Evolutionary conservation across 805 yeast species (phyloP).

Genomic region (Yarrowia osloensis): DNA sequence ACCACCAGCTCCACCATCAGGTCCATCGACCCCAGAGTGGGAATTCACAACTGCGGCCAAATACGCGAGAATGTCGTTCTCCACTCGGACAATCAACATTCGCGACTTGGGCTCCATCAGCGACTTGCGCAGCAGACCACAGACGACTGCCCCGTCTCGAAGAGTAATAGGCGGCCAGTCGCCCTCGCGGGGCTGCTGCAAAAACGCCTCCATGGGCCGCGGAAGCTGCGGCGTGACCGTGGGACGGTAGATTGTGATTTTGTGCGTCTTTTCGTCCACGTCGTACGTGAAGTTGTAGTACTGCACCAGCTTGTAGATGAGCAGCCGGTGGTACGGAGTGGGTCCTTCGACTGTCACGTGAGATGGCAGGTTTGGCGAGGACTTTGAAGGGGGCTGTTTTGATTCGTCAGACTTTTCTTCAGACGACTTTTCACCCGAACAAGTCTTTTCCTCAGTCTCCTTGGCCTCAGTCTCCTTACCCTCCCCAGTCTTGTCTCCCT

Average conservation of each 20-base stretch:
- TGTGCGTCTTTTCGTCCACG: conserved; percentile 26
- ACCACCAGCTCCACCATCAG: background rate
- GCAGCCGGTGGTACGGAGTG: conserved; percentile 19
- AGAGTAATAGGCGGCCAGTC: conserved; percentile 13
- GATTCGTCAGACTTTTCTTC: too few species aligned
- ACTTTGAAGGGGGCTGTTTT: background rate
- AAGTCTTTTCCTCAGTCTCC: too few species aligned
- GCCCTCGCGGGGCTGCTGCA: conserved; percentile 11
- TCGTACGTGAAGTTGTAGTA: conserved; percentile 28
- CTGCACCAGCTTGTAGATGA: conserved; percentile 30
- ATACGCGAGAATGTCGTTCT: conserved; percentile 16
- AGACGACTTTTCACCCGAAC: background rate
- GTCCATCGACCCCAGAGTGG: too few species aligned
- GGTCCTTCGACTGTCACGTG: conserved; percentile 19
- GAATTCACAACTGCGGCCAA: background rate
- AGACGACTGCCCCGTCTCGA: conserved; percentile 1
- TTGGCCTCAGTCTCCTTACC: background rate
- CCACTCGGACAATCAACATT: conserved; percentile 1
- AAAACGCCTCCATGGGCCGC: conserved; percentile 24
- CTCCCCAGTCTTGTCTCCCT: background rate
- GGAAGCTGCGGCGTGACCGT: conserved; percentile 6
- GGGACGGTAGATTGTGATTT: conserved; percentile 29
- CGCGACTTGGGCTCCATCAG: conserved; percentile 20
- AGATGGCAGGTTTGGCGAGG: background rate
- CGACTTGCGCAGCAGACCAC: conserved; percentile 22